phyloP scores from a whole-genome alignment of 176 grass and related monocot genomes.

The Phragmites australis region DNA sequence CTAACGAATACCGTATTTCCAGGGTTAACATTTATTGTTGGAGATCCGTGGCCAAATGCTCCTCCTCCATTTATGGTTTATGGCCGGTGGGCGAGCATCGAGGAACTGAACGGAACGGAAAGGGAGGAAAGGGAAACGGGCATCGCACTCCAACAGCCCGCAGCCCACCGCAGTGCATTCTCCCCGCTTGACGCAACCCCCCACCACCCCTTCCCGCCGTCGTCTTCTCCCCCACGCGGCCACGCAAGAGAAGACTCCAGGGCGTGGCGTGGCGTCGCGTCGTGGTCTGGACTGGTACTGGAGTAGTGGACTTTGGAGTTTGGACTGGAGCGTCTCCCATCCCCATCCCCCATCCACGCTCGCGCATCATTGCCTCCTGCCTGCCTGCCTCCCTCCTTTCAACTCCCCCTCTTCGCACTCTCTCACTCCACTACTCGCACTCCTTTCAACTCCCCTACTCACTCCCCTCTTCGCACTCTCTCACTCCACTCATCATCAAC shows the following conservation, averaged over 20 bases:
- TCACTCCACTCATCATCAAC: not conserved
- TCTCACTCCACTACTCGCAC: not conserved
- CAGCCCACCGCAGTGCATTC: not conserved
- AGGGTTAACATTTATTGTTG: too few relatives aligned
- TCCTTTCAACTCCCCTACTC: not conserved
- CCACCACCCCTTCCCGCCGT: not conserved
- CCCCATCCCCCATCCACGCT: not conserved
- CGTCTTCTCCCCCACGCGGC: too few relatives aligned
- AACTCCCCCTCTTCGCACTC: not conserved
- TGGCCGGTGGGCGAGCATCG: not conserved
- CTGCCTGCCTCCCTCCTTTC: not conserved
- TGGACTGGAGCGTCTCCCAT: not conserved
- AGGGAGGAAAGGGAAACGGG: not conserved
- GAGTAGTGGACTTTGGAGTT: conserved; percentile 17
- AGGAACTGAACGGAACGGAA: not conserved
- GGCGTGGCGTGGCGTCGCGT: too few relatives aligned
- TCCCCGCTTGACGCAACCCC: not conserved
- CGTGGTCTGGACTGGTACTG: not conserved
- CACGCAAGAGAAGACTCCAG: too few relatives aligned
- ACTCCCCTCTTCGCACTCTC: not conserved
- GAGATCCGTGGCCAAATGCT: not conserved
- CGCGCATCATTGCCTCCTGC: not conserved
- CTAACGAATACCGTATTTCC: too few relatives aligned
- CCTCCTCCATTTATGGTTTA: not conserved
- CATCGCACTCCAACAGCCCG: not conserved